Percentiles rank a stretch among this genome's conserved stretches.
These are phyloP conservation scores for Eucalyptus victrix DNA, from an alignment of 345 rosid species.

Conservation along the genomic window DNA sequence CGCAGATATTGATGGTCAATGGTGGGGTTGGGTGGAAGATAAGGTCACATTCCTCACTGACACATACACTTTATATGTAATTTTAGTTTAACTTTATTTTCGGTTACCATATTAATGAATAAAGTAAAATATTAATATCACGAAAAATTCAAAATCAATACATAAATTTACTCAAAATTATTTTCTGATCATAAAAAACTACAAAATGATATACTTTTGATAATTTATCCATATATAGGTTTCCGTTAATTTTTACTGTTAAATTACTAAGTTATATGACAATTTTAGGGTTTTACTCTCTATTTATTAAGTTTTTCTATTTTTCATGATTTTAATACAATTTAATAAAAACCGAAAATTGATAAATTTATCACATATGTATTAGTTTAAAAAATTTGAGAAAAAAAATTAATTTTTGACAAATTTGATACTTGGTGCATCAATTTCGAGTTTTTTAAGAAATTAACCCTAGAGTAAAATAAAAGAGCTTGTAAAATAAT, in stretches of 20 bases:
- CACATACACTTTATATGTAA: neutral
- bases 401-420: no score
- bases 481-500: neutral
- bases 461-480: neutral
- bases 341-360: no score
- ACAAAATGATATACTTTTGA: fast-evolving
- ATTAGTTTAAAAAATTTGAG: fast-evolving
- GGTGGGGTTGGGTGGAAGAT: neutral
- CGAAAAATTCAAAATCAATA: fast-evolving
- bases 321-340: no score
- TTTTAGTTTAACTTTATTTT: neutral
- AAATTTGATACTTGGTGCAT: fast-evolving
- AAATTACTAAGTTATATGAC: no score
- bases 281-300: no score
- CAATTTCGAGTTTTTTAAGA: fast-evolving
- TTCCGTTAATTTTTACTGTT: fast-evolving
- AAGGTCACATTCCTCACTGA: neutral
- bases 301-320: no score
- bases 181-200: no score
- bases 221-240: fast-evolving
- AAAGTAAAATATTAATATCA: neutral
- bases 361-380: fast-evolving
- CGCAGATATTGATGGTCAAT: neutral
- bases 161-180: no score
- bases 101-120: neutral